Conservation (phyloP, 192 early-diverging fungal genomes). For the Podochytrium sp. region DNA sequence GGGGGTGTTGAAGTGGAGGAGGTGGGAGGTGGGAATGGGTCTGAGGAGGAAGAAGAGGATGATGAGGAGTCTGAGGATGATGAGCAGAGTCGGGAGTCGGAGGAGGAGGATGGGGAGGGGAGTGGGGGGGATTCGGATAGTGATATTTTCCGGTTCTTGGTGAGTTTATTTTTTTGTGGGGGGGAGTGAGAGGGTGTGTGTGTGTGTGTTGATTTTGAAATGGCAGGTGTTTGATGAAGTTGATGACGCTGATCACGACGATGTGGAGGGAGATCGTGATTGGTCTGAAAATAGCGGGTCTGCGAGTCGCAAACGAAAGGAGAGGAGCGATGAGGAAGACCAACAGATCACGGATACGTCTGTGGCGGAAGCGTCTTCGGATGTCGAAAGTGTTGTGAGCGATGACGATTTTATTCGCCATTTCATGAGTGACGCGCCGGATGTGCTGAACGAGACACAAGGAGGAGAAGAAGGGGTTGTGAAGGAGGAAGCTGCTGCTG, state of each 20-base stretch:
- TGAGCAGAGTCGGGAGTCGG: no score
- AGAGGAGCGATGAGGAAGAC: neutral
- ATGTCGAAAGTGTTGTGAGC: no score
- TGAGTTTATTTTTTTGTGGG: no score
- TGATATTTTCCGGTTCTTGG: neutral
- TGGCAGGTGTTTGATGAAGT: conserved; percentile 15
- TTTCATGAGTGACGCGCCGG: no score
- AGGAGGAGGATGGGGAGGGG: neutral
- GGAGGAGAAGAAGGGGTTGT: neutral
- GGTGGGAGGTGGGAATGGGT: neutral
- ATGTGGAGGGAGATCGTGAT: neutral
- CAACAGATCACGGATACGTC: no score
- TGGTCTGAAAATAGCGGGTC: neutral
- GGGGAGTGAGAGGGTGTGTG: no score
- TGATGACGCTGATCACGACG: conserved; percentile 9
- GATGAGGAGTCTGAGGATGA: neutral
- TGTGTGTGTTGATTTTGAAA: neutral
- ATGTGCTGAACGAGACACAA: no score
- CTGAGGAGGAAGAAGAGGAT: neutral
- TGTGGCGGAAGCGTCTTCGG: no score
- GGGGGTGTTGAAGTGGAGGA: neutral
- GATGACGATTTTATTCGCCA: no score
- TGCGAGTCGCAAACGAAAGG: neutral
- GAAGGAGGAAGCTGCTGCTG: neutral
- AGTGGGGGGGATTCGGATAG: neutral